phyloP scores from a whole-genome alignment of 192 early-diverging fungal genomes.

The Paraglomus occultum region DNA sequence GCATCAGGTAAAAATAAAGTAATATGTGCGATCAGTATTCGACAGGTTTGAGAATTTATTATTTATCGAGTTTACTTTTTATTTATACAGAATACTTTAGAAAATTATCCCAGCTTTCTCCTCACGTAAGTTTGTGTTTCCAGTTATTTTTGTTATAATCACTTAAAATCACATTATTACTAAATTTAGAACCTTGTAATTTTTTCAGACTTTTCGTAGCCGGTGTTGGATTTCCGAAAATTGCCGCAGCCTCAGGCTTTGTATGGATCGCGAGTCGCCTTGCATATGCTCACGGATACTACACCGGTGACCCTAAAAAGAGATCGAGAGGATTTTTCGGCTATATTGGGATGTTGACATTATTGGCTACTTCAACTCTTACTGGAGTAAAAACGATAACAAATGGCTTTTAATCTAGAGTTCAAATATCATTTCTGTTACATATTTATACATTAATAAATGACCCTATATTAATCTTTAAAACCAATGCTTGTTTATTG shows the following conservation, averaged over 20 bases:
- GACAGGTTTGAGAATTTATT: neutral
- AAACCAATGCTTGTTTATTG: no score
- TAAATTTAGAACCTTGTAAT: neutral
- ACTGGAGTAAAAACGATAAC: no score
- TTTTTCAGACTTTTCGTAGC: constrained; percentile 49
- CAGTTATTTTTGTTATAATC: neutral
- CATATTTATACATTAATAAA: no score
- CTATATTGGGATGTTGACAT: constrained; percentile 50
- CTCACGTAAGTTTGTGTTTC: constrained; percentile 2
- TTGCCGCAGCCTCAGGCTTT: constrained; percentile 52
- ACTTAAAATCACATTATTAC: no score
- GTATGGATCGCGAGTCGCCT: constrained; percentile 54
- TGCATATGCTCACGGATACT: constrained; percentile 54
- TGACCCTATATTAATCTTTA: no score
- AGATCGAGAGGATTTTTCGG: constrained; percentile 47
- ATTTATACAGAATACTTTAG: constrained; percentile 59
- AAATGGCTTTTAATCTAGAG: no score
- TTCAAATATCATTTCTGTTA: no score
- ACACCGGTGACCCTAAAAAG: constrained; percentile 60
- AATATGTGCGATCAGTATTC: neutral
- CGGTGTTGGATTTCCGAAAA: constrained; percentile 53
- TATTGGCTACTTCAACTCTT: constrained; percentile 34
- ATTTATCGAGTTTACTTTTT: neutral
- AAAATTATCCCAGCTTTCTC: constrained; percentile 54
- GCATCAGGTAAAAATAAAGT: constrained; percentile 51